Evolutionary conservation across 495 filamentous ascomycete species (phyloP), one percentile per base, ranked within the genome.

Genomic region (Lophiotrema nucula): DNA sequence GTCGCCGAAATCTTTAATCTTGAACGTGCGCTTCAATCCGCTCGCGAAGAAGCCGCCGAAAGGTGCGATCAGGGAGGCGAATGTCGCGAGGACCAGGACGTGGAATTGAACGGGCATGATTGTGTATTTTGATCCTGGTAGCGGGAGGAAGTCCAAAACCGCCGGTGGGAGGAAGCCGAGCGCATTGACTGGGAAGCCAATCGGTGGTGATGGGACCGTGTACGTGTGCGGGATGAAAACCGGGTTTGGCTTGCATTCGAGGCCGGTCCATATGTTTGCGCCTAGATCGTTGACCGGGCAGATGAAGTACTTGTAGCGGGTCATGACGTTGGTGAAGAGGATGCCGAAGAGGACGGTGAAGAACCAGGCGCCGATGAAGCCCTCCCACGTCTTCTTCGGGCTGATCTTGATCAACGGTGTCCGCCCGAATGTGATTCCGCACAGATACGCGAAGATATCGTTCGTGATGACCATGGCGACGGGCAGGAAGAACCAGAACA

Each of bases 401-500:
- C 92, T 97, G 21, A 99, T 78, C 76, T 97, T 95, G 75, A 99
- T 99, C 41, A 99, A 80, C 70, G 95, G 95, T 15, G 95, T 99
- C 46, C 90, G 82, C 37, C 95, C 95, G 70, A 99, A 96, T 8
- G 90, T 91, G 67, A 99, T 97, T 59, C 95, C 95, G 72, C 90
- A 95, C 58, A 99, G 81, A 68, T 99, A 99, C 69, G 95, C 95
- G 67, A 96, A 97, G 58, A 97, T 99, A 72, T 99, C 95, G 68
- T 99, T 99, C 33, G 88, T 96, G 67, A 97, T 96, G 65, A 99
- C 95, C 52, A 99, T 80, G 24, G 88, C 87, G 2, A 90, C 92
- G 1, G 95, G 95, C 42, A 99, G 78, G 81, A 99, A 97, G 80
- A 99, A 97, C 95, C 95, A 99, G 70, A 99, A 93, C 89, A 99